A percentile compares a stretch with the other conserved stretches of the same genome.
phyloP scores from a whole-genome alignment of 495 filamentous ascomycete genomes.

The Tuber borchii region DNA sequence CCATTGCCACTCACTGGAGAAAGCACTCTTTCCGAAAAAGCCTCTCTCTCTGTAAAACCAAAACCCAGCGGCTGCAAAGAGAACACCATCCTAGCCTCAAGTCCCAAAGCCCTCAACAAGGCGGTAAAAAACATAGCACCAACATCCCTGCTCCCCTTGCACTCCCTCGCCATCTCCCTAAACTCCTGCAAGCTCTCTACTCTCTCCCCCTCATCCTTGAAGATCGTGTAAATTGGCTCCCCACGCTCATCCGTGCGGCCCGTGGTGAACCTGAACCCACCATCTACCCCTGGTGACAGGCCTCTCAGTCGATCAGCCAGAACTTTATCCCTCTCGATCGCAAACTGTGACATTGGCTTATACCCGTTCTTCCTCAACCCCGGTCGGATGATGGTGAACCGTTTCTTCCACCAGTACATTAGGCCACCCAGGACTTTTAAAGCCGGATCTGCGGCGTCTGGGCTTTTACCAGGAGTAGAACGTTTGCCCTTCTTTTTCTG shows the following conservation, averaged over 20 bases:
- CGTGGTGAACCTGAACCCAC: conserved; percentile 25
- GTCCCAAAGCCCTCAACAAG: conserved; percentile 69
- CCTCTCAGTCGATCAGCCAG: background rate
- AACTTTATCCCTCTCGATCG: conserved; percentile 53
- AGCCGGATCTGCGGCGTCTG: conserved; percentile 74
- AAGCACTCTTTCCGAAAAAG: conserved; percentile 48
- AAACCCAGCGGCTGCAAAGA: conserved; percentile 85
- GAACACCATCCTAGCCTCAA: conserved; percentile 73
- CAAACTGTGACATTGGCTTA: conserved; percentile 60
- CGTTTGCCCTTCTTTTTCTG: conserved; percentile 48
- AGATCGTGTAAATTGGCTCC: conserved; percentile 15
- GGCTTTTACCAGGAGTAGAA: conserved; percentile 48
- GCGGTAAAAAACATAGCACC: conserved; percentile 88
- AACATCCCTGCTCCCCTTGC: conserved; percentile 77
- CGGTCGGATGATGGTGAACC: conserved; percentile 70
- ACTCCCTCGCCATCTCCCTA: conserved; percentile 58
- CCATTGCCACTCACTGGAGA: conserved; percentile 22
- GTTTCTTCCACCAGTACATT: conserved; percentile 76
- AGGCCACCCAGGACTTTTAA: conserved; percentile 69
- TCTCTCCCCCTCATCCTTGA: conserved; percentile 50
- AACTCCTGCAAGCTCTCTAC: conserved; percentile 61
- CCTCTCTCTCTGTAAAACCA: conserved; percentile 81
- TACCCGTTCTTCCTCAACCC: conserved; percentile 87
- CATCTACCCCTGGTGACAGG: conserved; percentile 19
- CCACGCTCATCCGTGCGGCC: conserved; percentile 22